phyloP scores from a whole-genome alignment of 2,329 filamentous ascomycete species.

The Fusarium sp. region DNA sequence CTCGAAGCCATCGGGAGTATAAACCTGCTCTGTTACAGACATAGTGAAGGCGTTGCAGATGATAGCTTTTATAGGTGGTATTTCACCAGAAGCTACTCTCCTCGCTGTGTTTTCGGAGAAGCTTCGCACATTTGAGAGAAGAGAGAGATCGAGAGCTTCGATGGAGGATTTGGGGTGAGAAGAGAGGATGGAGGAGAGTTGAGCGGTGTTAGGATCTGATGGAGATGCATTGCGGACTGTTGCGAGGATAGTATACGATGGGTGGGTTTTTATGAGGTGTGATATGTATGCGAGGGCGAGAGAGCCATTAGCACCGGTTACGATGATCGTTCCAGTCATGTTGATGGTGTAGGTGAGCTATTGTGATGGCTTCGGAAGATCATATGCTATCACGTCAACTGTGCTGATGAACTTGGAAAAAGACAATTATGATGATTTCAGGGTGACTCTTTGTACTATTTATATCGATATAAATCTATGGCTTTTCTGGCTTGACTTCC shows the following conservation, averaged over 20 bases:
- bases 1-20: constrained; percentile 27
- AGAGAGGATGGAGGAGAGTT: constrained; percentile 36
- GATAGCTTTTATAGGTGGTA: constrained; percentile 29
- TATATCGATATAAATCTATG: background rate
- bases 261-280: constrained; percentile 17
- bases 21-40: constrained; percentile 11
- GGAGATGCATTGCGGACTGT: constrained; percentile 46
- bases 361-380: fast-evolving
- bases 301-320: constrained; percentile 53
- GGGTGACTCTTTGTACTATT: background rate
- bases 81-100: background rate
- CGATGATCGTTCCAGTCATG: constrained; percentile 48
- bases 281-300: constrained; percentile 23
- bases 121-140: background rate
- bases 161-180: background rate
- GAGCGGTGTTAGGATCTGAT: constrained; percentile 44
- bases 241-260: constrained; percentile 41
- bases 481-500: background rate
- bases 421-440: background rate
- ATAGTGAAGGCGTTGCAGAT: constrained; percentile 35
- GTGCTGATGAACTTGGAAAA: no score
- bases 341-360: background rate
- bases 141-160: constrained; percentile 26
- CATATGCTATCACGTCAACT: fast-evolving
- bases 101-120: constrained; percentile 13